Conservation (phyloP, 2,329 filamentous ascomycete genomes). For the Chaetoscypha palmicola region DNA sequence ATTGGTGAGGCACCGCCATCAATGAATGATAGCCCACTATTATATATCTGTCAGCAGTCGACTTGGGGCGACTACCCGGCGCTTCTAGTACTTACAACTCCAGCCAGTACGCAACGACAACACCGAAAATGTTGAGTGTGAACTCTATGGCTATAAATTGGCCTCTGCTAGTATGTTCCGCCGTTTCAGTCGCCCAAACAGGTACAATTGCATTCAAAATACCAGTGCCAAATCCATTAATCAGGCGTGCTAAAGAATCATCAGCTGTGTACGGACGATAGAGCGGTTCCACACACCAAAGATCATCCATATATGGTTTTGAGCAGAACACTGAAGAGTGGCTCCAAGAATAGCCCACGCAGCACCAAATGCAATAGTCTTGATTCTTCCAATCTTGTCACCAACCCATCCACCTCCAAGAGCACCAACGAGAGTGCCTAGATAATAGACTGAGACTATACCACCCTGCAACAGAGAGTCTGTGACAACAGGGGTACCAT, state of each 20-base stretch:
- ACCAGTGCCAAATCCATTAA: slow-evolving; percentile 36
- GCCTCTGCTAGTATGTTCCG: slow-evolving; percentile 60
- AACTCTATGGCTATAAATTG: slow-evolving; percentile 67
- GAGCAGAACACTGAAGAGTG: slow-evolving; percentile 55
- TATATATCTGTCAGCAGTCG: slow-evolving; percentile 10
- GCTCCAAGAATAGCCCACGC: slow-evolving; percentile 55
- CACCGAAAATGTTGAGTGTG: slow-evolving; percentile 65
- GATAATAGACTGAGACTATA: slow-evolving; percentile 50
- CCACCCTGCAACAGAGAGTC: slow-evolving; percentile 42
- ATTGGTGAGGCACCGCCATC: slow-evolving; percentile 50
- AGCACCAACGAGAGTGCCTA: slow-evolving; percentile 57
- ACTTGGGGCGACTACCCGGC: no score
- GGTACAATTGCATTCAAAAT: slow-evolving; percentile 36
- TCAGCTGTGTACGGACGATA: slow-evolving; percentile 2
- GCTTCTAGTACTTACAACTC: slow-evolving; percentile 28
- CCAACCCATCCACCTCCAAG: slow-evolving; percentile 57
- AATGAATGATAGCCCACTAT: slow-evolving; percentile 51
- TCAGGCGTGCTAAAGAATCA: slow-evolving; percentile 34
- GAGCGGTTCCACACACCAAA: slow-evolving; percentile 39
- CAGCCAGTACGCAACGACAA: slow-evolving; percentile 56
- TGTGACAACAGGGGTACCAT: slow-evolving; percentile 44
- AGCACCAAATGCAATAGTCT: slow-evolving; percentile 53
- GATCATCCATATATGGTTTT: slow-evolving; percentile 65
- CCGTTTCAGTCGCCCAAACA: slow-evolving; percentile 38
- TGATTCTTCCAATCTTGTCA: slow-evolving; percentile 55